A percentile compares a stretch with the other conserved stretches of the same genome.
These are phyloP conservation scores for Rugonectria rugulosa DNA, from an alignment of 2,329 filamentous ascomycete genomes.

Conservation along the genomic window DNA sequence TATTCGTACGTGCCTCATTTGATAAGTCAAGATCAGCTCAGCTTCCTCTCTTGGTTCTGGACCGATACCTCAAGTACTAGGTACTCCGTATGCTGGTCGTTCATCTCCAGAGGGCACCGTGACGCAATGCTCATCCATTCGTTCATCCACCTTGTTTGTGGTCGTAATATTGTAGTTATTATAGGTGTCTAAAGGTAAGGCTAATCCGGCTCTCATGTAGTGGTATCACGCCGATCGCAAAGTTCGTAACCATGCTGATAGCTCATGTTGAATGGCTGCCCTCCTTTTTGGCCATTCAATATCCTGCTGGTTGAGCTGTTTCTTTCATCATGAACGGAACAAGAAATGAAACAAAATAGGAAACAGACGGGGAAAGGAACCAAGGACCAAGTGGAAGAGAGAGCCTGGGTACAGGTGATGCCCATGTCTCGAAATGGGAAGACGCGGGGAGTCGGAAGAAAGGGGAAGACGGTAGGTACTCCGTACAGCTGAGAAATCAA, in stretches of 20 bases:
- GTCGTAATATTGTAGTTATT: slow-evolving; percentile 16
- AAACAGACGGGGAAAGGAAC: slow-evolving; percentile 9
- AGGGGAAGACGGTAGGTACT: not conserved
- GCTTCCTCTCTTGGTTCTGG: not conserved
- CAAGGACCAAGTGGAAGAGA: slow-evolving; percentile 17
- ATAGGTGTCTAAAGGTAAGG: slow-evolving; percentile 19
- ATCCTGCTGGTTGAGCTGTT: slow-evolving; percentile 34
- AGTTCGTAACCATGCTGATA: slow-evolving; percentile 32
- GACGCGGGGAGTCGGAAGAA: not conserved
- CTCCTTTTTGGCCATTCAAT: slow-evolving; percentile 33
- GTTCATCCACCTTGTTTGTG: too few species aligned
- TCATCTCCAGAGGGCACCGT: too few species aligned
- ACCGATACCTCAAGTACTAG: not conserved
- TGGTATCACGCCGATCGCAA: slow-evolving; percentile 20
- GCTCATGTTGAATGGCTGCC: slow-evolving; percentile 47
- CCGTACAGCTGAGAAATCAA: slow-evolving; percentile 14
- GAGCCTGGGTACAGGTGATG: not conserved
- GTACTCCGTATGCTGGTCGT: too few species aligned
- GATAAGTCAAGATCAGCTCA: not conserved
- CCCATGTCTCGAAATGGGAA: slow-evolving; percentile 1
- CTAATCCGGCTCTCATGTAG: slow-evolving; percentile 13
- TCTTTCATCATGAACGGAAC: slow-evolving; percentile 29
- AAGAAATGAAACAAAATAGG: slow-evolving; percentile 10
- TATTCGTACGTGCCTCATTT: not conserved
- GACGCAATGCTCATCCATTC: too few species aligned